Evolutionary conservation across 768 basidiomycete genomes (phyloP), one percentile per base, ranked within the genome.

Genomic region (Tubosaeta sp.): DNA sequence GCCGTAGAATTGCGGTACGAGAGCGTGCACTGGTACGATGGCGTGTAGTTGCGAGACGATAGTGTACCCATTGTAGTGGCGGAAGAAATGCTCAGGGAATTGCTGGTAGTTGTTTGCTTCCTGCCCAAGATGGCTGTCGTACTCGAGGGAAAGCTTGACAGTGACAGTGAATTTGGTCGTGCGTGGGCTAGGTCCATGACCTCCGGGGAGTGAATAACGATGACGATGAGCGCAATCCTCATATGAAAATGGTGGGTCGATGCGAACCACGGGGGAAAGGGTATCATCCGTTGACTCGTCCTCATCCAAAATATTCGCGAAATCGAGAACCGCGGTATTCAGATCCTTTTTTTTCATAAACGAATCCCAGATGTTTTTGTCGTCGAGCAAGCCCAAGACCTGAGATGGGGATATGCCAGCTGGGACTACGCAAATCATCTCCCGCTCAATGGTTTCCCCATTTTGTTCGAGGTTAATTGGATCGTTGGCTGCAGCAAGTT

Each of bases 1-100:
- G 1, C 85, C 83, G 56, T 81, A 86, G 63, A 77, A 86, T 60
- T 83, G 81, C 0, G 84, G 83, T 3, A 80, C 77, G 42, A 84
- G 42, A 0, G 84, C 73, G 7, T 71, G 67, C 4, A 78, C 67
- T 3, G 80, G 78, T 0, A 76, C 72, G 0, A 80, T 75, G 54
- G 73, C 58, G 27, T 65, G 64, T 6, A 80, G 25, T 18, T 64
- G 67, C 4, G 7, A 2, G 0, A 64, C 25, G 41, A 59, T 6
- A 6, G 61, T 69, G 35, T 67, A 65, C 24, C 61, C 65, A 9
- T 49, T 53, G 36, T 59, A 67, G 36, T 67, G 56, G 19, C 57
- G 39, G 42, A 68, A 66, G 38, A 69, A 61, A 21, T 51, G 67
- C 3, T 61, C 56, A 1, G 68, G 65, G 16, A 68, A 66, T 0